Evolutionary conservation across 805 yeast genomes (phyloP), one percentile per base, ranked within the genome.

Genomic region (Candida germanica): DNA sequence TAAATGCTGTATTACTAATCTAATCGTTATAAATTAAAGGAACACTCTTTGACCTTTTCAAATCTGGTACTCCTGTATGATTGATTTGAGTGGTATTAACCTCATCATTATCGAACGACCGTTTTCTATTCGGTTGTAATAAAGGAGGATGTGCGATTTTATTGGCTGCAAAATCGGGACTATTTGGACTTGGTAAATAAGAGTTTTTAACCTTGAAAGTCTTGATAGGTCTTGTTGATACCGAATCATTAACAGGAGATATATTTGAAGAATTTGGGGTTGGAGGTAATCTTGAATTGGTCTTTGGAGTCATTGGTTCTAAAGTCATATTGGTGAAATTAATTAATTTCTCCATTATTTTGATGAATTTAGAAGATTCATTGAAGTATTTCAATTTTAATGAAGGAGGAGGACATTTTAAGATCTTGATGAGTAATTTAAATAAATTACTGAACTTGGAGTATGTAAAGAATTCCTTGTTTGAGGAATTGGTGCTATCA

Each of bases 331-430:
- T 58, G 29, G 66, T 59, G 38, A 54, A 58, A 21, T 51, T 50
- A 26, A 64, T 56, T 44, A 66, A 46, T 21, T 54, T 44, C 39
- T 53, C 57, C 73, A 66, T 66, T 42, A 63, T 55, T 33, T 53
- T 51, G 33, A 59, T 52, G 46, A 57, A 56, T 40, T 62, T 64
- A 30, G 59, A 55, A 29, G 48, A 51, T 25, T 64, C 63, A 42
- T 58, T 55, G 48, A 66, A 68, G 50, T 69, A 73, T 51, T 69
- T 73, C 34, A 61, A 49, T 49, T 67, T 69, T 42, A 71, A 54
- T 12, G 73, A 62, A 24, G 69, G 66, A 22, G 78, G 78, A 6
- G 72, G 72, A 41, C 66, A 60, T 39, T 66, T 64, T 42, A 67
- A 50, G 19, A 67, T 63, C 47, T 66, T 67, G 44, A 60, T 37